Base-by-base conservation (phyloP, 2,329 filamentous ascomycete species). In the Arthrobotrys musiformis region DNA sequence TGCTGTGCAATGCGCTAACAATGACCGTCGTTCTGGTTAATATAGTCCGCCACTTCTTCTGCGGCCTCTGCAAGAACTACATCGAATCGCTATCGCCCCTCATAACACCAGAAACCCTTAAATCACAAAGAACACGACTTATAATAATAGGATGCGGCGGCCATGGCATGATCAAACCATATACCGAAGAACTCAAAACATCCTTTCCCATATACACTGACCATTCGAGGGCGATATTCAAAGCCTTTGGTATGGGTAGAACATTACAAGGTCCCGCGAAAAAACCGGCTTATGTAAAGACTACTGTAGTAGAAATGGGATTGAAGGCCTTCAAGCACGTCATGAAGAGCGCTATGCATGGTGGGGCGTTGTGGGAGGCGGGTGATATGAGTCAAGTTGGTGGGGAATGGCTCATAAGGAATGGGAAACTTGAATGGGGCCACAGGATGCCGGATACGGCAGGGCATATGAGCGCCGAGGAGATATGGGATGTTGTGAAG, bases 341-440 rank as follows among this genome's bases (percentile, higher is more conserved):
- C 7, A 35, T 69, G n/a, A 69, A 54, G 33, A 76, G 72, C 17
- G 56, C 72, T 9, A 70, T 69, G 48, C 56, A 66, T 19, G 72
- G 72, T 33, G 64, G 72, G 1, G 56, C 58, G 8, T 42, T 76
- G n/a, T 76, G 72, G 72, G 72, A 76, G 11, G 72, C 64, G 4
- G 72, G 72, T 13, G 72, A 76, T 35, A 76, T 76, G 72, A 76
- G 72, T 19, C 72, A 76, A 40, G 72, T 76, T 64, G 72, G 72
- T 15, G 72, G 72, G 6, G 72, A 76, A 24, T 76, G 72, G 72
- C 26, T 76, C 37, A 42, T 76, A 37, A 62, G 72, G n/a, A 76
- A 76, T 28, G 72, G 72, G 13, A 62, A 58, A 19, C 9, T 76
- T 19, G 72, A 76, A 42, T 76, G 72, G 72, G 72, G 72, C 2